Evolutionary conservation across 1,284 basidiomycete genomes (phyloP).

Genomic region (Austroboletus niveus): DNA sequence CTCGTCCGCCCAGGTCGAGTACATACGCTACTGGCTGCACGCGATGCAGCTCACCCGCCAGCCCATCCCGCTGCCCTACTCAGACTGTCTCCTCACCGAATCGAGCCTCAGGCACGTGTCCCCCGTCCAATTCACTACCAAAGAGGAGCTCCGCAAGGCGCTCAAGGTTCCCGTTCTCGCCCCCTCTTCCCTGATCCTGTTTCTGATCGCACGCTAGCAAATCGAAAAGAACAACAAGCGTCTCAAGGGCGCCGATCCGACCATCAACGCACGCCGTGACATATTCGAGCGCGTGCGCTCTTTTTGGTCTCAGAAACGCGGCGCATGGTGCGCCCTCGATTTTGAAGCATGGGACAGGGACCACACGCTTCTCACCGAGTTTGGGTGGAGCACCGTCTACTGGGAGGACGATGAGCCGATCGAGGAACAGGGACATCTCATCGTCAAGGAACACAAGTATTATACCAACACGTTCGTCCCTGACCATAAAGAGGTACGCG

Average conservation of each 20-base stretch:
- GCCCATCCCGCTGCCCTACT: conserved; percentile 67
- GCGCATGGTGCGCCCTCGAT: conserved; percentile 73
- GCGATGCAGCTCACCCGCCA: conserved; percentile 65
- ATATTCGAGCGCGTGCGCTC: conserved; percentile 66
- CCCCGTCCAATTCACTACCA: conserved; percentile 55
- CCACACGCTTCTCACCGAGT: conserved; percentile 68
- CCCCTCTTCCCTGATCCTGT: background rate
- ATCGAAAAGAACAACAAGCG: conserved; percentile 77
- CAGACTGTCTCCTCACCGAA: conserved; percentile 62
- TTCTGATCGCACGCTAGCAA: conserved; percentile 40
- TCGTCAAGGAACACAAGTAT: conserved; percentile 59
- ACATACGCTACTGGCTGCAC: conserved; percentile 81
- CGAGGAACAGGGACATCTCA: conserved; percentile 55
- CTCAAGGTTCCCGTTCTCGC: conserved; percentile 46
- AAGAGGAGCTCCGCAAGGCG: conserved; percentile 51
- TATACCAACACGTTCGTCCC: conserved; percentile 65
- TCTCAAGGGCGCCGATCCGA: conserved; percentile 58
- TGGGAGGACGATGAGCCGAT: conserved; percentile 54
- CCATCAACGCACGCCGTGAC: conserved; percentile 54
- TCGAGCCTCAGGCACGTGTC: conserved; percentile 55
- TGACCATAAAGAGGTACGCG: conserved; percentile 56
- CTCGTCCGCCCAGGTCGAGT: conserved; percentile 81
- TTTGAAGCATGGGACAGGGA: conserved; percentile 80
- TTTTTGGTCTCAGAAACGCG: conserved; percentile 57
- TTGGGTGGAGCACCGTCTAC: conserved; percentile 63